phyloP scores from a whole-genome alignment of 768 basidiomycete species.

The Boletus reticulatus region DNA sequence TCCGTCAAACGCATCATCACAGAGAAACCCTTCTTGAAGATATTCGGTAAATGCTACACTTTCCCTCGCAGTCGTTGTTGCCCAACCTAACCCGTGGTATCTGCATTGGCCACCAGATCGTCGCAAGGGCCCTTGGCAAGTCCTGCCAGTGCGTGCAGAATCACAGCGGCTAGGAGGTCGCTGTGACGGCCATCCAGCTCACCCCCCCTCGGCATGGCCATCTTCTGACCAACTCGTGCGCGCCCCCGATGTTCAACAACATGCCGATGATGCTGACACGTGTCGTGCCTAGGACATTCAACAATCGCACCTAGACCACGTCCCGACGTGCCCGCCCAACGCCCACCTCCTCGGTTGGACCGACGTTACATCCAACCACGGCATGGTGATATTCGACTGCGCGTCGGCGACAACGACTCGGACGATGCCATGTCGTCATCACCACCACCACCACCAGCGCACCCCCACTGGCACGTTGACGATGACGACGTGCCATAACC shows the following conservation, averaged over 20 bases:
- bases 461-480: no score
- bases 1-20: constrained; percentile 52
- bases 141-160: constrained; percentile 67
- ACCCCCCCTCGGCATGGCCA: constrained; percentile 63
- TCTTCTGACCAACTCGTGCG: constrained; percentile 54
- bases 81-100: constrained; percentile 45
- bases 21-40: constrained; percentile 56
- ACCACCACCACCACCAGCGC: no score
- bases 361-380: constrained; percentile 58
- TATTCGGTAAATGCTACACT: constrained; percentile 53
- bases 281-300: constrained; percentile 58
- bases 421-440: no score
- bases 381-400: constrained; percentile 55
- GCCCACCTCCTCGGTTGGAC: constrained; percentile 69
- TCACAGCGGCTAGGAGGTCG: constrained; percentile 75
- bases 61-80: background rate
- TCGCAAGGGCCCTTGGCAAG: constrained; percentile 75
- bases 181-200: constrained; percentile 63
- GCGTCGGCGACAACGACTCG: no score
- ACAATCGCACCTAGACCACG: constrained; percentile 89
- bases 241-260: background rate
- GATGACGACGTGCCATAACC: no score
- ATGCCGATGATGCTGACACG: background rate
- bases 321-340: constrained; percentile 52
- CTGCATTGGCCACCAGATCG: constrained; percentile 89